These are phyloP conservation scores for Amniculicola lignicola DNA, from an alignment of 495 filamentous ascomycete genomes.

Conservation along the genomic window DNA sequence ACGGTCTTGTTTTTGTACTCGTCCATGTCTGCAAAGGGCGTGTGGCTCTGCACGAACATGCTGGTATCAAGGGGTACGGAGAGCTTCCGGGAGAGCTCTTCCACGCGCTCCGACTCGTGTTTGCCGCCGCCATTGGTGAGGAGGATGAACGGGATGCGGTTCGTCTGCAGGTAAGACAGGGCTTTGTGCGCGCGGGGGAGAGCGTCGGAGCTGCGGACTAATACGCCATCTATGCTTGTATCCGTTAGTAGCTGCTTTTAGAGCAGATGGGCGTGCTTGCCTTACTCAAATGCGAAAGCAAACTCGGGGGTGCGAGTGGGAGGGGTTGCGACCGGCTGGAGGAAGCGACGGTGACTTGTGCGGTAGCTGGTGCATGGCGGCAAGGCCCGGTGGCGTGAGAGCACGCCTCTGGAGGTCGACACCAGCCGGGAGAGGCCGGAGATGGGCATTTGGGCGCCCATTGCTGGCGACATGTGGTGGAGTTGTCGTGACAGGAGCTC, in stretches of 20 bases:
- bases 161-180: conserved; percentile 65
- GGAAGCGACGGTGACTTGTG: conserved; percentile 11
- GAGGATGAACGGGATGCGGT: conserved; percentile 76
- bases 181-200: conserved; percentile 77
- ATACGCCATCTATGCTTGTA: conserved; percentile 87
- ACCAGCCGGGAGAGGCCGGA: neutral
- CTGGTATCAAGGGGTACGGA: conserved; percentile 57
- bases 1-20: conserved; percentile 65
- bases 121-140: conserved; percentile 88
- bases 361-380: conserved; percentile 4
- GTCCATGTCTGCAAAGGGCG: conserved; percentile 64
- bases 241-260: neutral
- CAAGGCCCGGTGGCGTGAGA: neutral
- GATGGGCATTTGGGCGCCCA: neutral
- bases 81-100: conserved; percentile 63
- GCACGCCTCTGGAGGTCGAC: neutral
- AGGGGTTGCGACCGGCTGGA: conserved; percentile 21
- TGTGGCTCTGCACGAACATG: conserved; percentile 81
- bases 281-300: conserved; percentile 82
- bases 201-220: conserved; percentile 76
- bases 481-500: too few species aligned
- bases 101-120: conserved; percentile 66
- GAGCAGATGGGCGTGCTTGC: conserved; percentile 32
- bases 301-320: conserved; percentile 52
- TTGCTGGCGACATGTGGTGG: neutral